A percentile compares a stretch with the other conserved stretches of the same genome.
phyloP scores from a whole-genome alignment of 2,329 filamentous ascomycete genomes.

The Colletotrichum sp. region DNA sequence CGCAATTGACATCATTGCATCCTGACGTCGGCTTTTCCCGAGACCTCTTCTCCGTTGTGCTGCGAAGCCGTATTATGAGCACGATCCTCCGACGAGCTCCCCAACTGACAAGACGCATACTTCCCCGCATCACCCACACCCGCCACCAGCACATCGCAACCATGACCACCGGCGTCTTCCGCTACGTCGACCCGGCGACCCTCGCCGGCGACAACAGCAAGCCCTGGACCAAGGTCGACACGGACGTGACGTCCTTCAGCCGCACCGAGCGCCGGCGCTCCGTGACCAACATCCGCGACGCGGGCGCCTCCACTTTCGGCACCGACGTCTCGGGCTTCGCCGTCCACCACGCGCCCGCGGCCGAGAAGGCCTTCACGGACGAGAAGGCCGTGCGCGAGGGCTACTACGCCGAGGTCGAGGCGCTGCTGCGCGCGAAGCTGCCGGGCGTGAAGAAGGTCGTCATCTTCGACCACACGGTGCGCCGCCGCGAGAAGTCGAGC shows the following conservation, averaged over 20 bases:
- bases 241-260: conserved; percentile 58
- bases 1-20: background rate
- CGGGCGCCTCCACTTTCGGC: conserved; percentile 49
- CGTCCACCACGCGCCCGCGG: conserved; percentile 55
- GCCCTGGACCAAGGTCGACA: conserved; percentile 71
- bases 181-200: conserved; percentile 63
- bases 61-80: background rate
- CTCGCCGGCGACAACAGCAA: conserved; percentile 45
- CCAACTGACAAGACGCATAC: background rate
- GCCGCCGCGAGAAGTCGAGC: conserved; percentile 56
- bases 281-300: conserved; percentile 61
- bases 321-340: conserved; percentile 66
- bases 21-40: background rate
- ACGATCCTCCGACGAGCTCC: background rate
- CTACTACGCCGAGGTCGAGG: conserved; percentile 69
- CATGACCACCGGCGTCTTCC: conserved; percentile 65
- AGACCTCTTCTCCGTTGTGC: background rate
- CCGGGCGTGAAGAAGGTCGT: conserved; percentile 64
- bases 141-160: conserved; percentile 25
- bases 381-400: conserved; percentile 56
- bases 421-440: conserved; percentile 58
- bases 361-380: conserved; percentile 60
- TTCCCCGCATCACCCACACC: background rate
- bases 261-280: conserved; percentile 48
- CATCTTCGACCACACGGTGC: conserved; percentile 77